phyloP scores from a whole-genome alignment of 306 rosid genomes.

The Abrus pulchellus region DNA sequence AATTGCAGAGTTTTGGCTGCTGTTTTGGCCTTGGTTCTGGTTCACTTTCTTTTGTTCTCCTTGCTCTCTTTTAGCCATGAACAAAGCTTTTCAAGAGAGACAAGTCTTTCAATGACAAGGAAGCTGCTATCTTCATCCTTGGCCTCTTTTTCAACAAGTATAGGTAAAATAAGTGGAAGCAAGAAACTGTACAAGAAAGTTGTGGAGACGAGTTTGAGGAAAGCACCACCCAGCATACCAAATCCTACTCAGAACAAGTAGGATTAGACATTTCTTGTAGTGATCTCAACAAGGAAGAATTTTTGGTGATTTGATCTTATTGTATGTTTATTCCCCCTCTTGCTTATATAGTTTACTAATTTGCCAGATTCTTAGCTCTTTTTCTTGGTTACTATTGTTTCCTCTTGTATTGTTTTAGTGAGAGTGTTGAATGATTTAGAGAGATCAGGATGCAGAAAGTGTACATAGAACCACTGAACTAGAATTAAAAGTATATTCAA shows the following conservation, averaged over 20 bases:
- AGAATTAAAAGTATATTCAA: slow-evolving; percentile 29
- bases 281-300: slow-evolving; percentile 36
- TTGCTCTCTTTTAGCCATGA: slow-evolving; percentile 51
- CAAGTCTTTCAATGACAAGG: slow-evolving; percentile 59
- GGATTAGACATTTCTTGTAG: background rate
- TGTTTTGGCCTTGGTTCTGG: slow-evolving; percentile 56
- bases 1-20: slow-evolving; percentile 48
- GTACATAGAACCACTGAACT: slow-evolving; percentile 45
- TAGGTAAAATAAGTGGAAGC: slow-evolving; percentile 51
- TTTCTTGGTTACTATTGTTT: slow-evolving; percentile 10
- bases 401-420: slow-evolving; percentile 29
- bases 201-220: slow-evolving; percentile 64
- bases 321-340: slow-evolving; percentile 19
- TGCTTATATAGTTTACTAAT: slow-evolving; percentile 31
- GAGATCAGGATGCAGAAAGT: slow-evolving; percentile 32
- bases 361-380: slow-evolving; percentile 33
- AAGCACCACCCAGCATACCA: slow-evolving; percentile 65
- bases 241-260: slow-evolving; percentile 77
- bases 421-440: slow-evolving; percentile 43
- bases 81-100: slow-evolving; percentile 52
- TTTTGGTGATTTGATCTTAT: slow-evolving; percentile 30
- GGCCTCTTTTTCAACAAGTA: slow-evolving; percentile 49
- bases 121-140: slow-evolving; percentile 53
- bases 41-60: slow-evolving; percentile 57
- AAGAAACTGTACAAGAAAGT: slow-evolving; percentile 57